Evolutionary conservation across 2,329 filamentous ascomycete genomes (phyloP).

Genomic region (Colletotrichum eleusines): DNA sequence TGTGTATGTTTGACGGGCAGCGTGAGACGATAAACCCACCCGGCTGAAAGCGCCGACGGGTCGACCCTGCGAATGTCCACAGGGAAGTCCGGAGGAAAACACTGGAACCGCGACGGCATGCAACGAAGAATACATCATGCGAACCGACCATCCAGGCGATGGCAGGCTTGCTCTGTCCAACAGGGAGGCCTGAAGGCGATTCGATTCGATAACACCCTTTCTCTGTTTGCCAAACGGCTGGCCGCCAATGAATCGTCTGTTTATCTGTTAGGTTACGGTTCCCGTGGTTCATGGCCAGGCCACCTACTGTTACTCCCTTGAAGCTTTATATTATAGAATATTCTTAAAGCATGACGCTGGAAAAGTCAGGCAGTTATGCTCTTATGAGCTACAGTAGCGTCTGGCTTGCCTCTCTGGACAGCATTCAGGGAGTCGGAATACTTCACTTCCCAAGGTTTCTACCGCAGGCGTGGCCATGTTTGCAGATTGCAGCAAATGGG

Average conservation of each 20-base stretch:
- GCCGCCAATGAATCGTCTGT: slow-evolving; percentile 26
- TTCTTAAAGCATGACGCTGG: slow-evolving; percentile 5
- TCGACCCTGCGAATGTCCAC: slow-evolving; percentile 25
- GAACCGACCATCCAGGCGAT: not conserved
- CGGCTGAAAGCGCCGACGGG: slow-evolving; percentile 18
- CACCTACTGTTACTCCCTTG: slow-evolving; percentile 4
- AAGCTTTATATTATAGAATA: slow-evolving; percentile 3
- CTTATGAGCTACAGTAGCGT: slow-evolving; percentile 6
- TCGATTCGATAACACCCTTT: slow-evolving; percentile 21
- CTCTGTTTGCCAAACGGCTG: slow-evolving; percentile 1
- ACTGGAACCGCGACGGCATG: not conserved
- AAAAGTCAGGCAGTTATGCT: not conserved
- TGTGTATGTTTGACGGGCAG: slow-evolving; percentile 17
- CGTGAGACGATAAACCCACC: not conserved
- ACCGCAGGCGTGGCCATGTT: slow-evolving; percentile 3
- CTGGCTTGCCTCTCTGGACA: not conserved
- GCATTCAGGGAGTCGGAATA: slow-evolving; percentile 1
- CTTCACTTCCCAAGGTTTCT: not conserved
- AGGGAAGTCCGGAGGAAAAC: slow-evolving; percentile 27
- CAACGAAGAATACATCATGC: slow-evolving; percentile 25
- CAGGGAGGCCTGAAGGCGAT: slow-evolving; percentile 4
- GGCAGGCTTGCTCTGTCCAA: slow-evolving; percentile 23
- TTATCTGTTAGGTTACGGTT: slow-evolving; percentile 13
- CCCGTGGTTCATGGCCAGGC: slow-evolving; percentile 2
- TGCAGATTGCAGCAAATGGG: not conserved